Conservation (phyloP, 2,329 filamentous ascomycete genomes). For the Trichoderma sp. region DNA sequence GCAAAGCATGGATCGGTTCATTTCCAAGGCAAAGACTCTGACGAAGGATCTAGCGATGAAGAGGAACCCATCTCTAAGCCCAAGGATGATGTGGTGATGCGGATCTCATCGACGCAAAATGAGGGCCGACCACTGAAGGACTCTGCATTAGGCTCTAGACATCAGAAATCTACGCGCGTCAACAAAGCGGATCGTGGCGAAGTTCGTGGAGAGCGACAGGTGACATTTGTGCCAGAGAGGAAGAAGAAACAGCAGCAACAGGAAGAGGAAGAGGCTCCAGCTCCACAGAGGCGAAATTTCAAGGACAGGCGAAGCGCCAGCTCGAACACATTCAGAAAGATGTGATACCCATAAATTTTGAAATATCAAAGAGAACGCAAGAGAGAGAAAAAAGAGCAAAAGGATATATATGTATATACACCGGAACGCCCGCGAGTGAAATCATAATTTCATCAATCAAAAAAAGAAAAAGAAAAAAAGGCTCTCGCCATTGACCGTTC, state of each 20-base stretch:
- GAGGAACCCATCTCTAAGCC: conserved; percentile 32
- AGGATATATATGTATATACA: conserved; percentile 23
- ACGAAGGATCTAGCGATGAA: conserved; percentile 48
- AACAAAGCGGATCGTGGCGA: conserved; percentile 50
- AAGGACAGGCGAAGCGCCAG: conserved; percentile 69
- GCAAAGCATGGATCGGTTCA: conserved; percentile 40
- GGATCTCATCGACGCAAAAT: conserved; percentile 68
- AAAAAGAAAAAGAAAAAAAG: background rate
- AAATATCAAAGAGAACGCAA: conserved; percentile 26
- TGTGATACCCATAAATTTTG: conserved; percentile 45
- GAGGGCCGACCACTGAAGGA: conserved; percentile 59
- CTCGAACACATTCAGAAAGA: conserved; percentile 70
- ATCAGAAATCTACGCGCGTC: conserved; percentile 51
- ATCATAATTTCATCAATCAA: conserved; percentile 22
- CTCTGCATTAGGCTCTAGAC: conserved; percentile 57
- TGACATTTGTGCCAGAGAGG: conserved; percentile 70
- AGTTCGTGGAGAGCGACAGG: conserved; percentile 63
- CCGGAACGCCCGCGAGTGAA: conserved; percentile 24
- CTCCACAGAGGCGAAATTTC: conserved; percentile 38
- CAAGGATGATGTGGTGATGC: conserved; percentile 58
- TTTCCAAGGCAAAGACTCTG: conserved; percentile 45
- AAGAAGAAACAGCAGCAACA: conserved; percentile 46
- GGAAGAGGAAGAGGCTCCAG: conserved; percentile 36
- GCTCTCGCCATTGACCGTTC: conserved; percentile 10
- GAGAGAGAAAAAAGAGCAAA: background rate